phyloP scores from a whole-genome alignment of 139 green algal genomes.

The Auxenochlorella protothecoides region DNA sequence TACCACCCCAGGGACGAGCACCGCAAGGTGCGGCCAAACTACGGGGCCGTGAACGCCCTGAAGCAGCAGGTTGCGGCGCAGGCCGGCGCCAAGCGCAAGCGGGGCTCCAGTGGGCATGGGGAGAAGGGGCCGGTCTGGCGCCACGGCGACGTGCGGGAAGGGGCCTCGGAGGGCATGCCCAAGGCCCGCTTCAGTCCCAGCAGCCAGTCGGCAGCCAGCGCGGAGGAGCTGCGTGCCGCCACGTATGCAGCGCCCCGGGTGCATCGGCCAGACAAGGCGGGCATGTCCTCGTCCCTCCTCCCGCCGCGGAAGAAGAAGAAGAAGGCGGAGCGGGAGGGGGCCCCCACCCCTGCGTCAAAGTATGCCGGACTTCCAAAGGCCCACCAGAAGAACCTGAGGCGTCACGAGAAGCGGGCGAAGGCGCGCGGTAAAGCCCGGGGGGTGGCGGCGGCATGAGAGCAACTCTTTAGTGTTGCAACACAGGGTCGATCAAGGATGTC shows the following conservation, averaged over 20 bases:
- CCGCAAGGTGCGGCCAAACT: constrained; percentile 16
- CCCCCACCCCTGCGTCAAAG: not conserved
- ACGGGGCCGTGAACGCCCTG: constrained; percentile 13
- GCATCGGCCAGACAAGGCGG: too few relatives aligned
- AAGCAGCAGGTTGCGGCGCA: not conserved
- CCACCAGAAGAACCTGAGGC: constrained; percentile 62
- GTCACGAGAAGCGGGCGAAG: constrained; percentile 38
- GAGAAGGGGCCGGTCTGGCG: not conserved
- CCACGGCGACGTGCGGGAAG: not conserved
- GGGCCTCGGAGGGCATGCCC: too few relatives aligned
- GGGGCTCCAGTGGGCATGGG: not conserved
- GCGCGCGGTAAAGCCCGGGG: not conserved
- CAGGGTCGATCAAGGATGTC: too few relatives aligned
- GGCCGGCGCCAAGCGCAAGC: constrained; percentile 9
- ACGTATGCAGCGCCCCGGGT: too few relatives aligned
- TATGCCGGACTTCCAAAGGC: constrained; percentile 39
- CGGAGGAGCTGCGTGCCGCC: too few relatives aligned
- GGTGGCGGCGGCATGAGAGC: too few relatives aligned
- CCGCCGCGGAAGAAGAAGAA: not conserved
- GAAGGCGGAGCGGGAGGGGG: not conserved
- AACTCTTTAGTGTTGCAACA: too few relatives aligned
- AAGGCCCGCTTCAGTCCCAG: not conserved
- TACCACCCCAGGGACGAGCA: constrained; percentile 13
- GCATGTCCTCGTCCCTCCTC: too few relatives aligned
- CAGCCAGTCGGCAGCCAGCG: not conserved